Percentiles rank a stretch among this genome's conserved stretches.
Evolutionary conservation across 257 asterid species (phyloP).

Genomic region (Prunella vulgaris): DNA sequence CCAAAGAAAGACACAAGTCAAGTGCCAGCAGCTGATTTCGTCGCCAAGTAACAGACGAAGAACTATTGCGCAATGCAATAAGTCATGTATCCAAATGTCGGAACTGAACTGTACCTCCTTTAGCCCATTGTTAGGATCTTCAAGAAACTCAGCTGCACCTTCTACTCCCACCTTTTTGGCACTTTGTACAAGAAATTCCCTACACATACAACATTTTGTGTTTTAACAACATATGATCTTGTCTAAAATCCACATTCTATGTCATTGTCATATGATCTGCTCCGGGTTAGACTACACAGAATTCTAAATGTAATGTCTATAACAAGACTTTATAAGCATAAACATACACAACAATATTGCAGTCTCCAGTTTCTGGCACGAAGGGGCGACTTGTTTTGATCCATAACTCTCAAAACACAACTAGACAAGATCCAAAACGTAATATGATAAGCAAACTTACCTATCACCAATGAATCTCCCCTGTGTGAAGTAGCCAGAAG

Average conservation of each 20-base stretch:
- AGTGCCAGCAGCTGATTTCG: background rate
- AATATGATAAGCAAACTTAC: conserved; percentile 29
- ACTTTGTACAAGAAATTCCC: conserved; percentile 66
- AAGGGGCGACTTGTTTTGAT: background rate
- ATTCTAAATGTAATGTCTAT: background rate
- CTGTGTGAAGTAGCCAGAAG: conserved; percentile 63
- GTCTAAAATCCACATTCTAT: background rate
- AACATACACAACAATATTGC: background rate
- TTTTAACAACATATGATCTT: background rate
- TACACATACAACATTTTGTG: conserved; percentile 10
- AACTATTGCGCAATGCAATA: background rate
- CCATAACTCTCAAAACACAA: background rate
- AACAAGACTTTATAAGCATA: background rate
- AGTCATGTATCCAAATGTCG: background rate
- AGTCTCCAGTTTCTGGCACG: no score
- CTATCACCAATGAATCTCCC: conserved; percentile 84
- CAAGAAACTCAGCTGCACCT: conserved; percentile 92
- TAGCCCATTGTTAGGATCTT: conserved; percentile 72
- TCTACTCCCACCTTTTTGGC: conserved; percentile 79
- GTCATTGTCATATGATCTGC: background rate
- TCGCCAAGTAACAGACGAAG: background rate
- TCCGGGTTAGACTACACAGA: background rate
- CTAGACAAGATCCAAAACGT: background rate
- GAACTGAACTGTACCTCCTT: conserved; percentile 53
- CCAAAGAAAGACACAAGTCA: background rate